Evolutionary conservation across 2,329 filamentous ascomycete genomes (phyloP).

Genomic region (Fusarium beomiforme): DNA sequence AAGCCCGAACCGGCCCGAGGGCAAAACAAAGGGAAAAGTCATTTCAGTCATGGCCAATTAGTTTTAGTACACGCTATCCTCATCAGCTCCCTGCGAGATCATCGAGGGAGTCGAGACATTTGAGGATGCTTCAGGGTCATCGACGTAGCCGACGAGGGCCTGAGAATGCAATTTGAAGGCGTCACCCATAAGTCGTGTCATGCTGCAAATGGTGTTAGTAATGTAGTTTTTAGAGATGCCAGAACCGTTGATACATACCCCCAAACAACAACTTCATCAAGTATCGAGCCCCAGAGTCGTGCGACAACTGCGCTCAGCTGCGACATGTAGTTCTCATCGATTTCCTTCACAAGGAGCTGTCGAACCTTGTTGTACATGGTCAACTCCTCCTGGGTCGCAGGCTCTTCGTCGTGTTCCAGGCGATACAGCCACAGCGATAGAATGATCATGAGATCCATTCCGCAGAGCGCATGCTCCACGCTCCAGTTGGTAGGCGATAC

Average conservation of each 20-base stretch:
- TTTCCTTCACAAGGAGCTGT: constrained; percentile 89
- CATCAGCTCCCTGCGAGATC: constrained; percentile 76
- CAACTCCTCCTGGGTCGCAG: constrained; percentile 83
- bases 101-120: constrained; percentile 76
- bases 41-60: constrained; percentile 60
- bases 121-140: constrained; percentile 78
- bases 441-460: constrained; percentile 97
- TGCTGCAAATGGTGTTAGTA: constrained; percentile 61
- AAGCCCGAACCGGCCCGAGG: constrained; percentile 35
- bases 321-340: constrained; percentile 80
- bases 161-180: constrained; percentile 97
- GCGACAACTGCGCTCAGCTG: constrained; percentile 96
- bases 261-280: constrained; percentile 99
- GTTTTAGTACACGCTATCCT: constrained; percentile 76
- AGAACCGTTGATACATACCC: constrained; percentile 74
- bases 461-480: constrained; percentile 95
- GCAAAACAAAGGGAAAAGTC: constrained; percentile 57
- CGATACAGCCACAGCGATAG: constrained; percentile 98
- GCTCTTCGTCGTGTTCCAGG: constrained; percentile 98
- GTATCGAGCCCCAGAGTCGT: constrained; percentile 95
- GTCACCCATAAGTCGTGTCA: constrained; percentile 96
- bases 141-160: constrained; percentile 93
- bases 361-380: constrained; percentile 94
- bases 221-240: neutral
- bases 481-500: constrained; percentile 99